Evolutionary conservation across 805 yeast species (phyloP).

Genomic region (Saccharomycopsis vini): DNA sequence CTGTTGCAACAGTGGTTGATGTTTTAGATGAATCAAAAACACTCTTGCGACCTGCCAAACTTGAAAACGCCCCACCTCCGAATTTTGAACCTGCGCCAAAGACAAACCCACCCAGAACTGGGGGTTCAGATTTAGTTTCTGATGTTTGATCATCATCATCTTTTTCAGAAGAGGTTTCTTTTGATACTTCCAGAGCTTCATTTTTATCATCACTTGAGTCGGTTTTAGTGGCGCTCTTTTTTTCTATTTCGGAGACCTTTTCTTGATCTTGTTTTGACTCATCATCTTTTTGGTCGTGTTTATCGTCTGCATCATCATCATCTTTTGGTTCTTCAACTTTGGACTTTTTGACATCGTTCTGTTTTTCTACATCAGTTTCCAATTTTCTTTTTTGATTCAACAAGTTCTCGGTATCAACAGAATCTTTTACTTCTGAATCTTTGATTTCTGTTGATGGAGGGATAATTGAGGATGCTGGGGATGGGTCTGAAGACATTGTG

Average conservation of each 20-base stretch:
- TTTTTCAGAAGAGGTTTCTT: not conserved
- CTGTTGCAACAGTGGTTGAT: not conserved
- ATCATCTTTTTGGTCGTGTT: slow-evolving; percentile 7
- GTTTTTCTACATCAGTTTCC: not conserved
- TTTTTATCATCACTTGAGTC: slow-evolving; percentile 9
- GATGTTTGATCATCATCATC: slow-evolving; percentile 2
- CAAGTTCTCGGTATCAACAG: too few species aligned
- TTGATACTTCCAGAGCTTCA: not conserved
- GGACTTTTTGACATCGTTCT: slow-evolving; percentile 3
- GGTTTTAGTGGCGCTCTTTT: not conserved
- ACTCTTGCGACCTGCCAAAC: slow-evolving; percentile 25
- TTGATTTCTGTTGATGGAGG: too few species aligned
- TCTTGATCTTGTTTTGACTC: slow-evolving; percentile 3
- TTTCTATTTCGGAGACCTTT: not conserved
- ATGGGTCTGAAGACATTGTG: slow-evolving; percentile 18
- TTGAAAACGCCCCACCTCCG: slow-evolving; percentile 34
- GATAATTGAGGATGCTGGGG: too few species aligned
- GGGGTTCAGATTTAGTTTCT: slow-evolving; percentile 5
- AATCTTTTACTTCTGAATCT: slow-evolving; percentile 2
- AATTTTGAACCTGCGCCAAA: slow-evolving; percentile 48
- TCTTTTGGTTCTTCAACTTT: slow-evolving; percentile 8
- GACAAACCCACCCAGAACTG: slow-evolving; percentile 36
- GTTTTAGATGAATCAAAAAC: slow-evolving; percentile 26
- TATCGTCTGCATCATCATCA: slow-evolving; percentile 18
- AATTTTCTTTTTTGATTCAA: too few species aligned